A percentile compares a stretch with the other conserved stretches of the same genome.
Evolutionary conservation across 345 rosid genomes (phyloP).

Genomic region (Microcos paniculata): DNA sequence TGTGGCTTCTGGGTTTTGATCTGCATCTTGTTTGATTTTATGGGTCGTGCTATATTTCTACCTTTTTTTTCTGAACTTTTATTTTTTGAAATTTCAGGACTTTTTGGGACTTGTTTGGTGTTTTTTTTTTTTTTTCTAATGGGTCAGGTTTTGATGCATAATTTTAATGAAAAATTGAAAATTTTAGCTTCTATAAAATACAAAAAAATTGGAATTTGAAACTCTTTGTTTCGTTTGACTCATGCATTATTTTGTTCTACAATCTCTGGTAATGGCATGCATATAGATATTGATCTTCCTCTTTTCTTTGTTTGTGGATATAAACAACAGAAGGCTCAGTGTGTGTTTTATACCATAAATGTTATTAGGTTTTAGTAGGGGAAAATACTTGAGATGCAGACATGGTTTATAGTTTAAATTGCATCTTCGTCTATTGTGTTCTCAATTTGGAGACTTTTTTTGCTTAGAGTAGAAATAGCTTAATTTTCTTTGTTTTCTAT

Average conservation of each 20-base stretch:
- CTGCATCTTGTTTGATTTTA: conserved; percentile 7
- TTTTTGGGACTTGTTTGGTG: neutral
- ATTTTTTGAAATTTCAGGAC: neutral
- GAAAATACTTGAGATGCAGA: conserved; percentile 1
- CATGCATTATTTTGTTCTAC: neutral
- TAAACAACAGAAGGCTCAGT: neutral
- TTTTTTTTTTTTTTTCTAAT: neutral
- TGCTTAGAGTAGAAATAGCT: neutral
- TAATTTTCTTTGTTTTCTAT: neutral
- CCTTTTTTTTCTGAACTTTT: neutral
- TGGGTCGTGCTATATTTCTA: neutral
- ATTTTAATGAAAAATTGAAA: neutral
- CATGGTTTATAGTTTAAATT: neutral
- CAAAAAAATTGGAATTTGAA: neutral
- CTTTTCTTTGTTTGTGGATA: neutral
- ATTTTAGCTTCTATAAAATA: neutral
- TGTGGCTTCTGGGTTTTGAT: conserved; percentile 1
- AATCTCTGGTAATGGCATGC: neutral
- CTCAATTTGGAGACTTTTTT: neutral
- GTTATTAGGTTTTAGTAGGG: neutral
- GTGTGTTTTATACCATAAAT: neutral
- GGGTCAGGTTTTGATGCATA: neutral
- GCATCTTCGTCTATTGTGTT: neutral
- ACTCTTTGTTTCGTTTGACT: neutral
- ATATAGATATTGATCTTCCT: neutral